These are phyloP conservation scores for Sherardia arvensis DNA, from an alignment of 257 asterid genomes.

Conservation along the genomic window DNA sequence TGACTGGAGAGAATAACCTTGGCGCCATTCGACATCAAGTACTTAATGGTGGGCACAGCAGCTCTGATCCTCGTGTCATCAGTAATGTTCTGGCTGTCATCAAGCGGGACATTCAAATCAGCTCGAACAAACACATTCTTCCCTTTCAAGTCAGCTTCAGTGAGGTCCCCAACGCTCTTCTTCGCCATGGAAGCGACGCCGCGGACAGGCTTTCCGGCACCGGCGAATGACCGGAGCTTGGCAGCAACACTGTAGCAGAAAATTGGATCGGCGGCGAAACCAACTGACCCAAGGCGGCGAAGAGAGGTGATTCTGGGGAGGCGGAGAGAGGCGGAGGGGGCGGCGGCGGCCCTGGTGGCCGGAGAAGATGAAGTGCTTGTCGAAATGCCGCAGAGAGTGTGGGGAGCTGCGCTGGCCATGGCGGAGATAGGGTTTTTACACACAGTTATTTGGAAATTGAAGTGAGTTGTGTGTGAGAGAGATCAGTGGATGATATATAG, in stretches of 20 bases:
- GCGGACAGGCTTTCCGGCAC: conserved; percentile 30
- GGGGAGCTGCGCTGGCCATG: conserved; percentile 66
- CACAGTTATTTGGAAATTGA: not conserved
- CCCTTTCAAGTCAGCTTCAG: conserved; percentile 51
- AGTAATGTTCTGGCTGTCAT: conserved; percentile 50
- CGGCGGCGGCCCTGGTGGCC: conserved; percentile 17
- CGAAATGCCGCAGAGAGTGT: conserved; percentile 40
- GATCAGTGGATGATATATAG: conserved; percentile 11
- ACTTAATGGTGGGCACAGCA: conserved; percentile 64
- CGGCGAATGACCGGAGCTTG: conserved; percentile 35
- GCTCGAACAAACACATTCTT: conserved; percentile 63
- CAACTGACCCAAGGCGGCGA: conserved; percentile 44
- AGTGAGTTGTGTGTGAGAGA: not conserved
- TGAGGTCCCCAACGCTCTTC: conserved; percentile 64
- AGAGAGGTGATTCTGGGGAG: conserved; percentile 45
- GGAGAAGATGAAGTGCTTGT: conserved; percentile 32
- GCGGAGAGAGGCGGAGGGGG: conserved; percentile 22
- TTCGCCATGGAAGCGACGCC: conserved; percentile 45
- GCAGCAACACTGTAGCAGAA: conserved; percentile 36
- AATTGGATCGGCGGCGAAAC: conserved; percentile 31
- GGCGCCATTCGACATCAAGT: conserved; percentile 52
- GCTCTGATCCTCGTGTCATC: conserved; percentile 83
- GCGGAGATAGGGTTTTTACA: not conserved
- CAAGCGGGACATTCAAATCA: conserved; percentile 75
- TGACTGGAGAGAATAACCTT: conserved; percentile 58